Evolutionary conservation across 352 stramenopile genomes (phyloP).

Genomic region (Phytopythium ostracodes): DNA sequence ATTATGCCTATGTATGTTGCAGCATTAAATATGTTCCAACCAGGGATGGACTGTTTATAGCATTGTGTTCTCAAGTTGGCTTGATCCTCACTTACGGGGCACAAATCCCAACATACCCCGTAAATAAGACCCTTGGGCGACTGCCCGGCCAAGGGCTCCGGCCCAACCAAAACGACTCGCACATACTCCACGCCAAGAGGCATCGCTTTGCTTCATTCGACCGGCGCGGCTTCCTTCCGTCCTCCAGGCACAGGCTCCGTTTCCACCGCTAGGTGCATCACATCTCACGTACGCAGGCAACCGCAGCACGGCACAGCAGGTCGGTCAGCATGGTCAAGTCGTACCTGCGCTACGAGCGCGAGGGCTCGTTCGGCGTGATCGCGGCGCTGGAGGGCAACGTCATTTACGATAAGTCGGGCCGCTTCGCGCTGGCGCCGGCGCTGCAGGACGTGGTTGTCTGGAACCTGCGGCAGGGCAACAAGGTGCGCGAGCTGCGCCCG

Average conservation of each 20-base stretch:
- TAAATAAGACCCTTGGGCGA: too few species aligned
- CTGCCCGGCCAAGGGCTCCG: too few species aligned
- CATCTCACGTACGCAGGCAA: too few species aligned
- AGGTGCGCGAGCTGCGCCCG: conserved; percentile 65
- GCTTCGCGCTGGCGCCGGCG: conserved; percentile 83
- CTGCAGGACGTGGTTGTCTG: conserved; percentile 90
- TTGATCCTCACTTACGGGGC: too few species aligned
- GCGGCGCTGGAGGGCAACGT: conserved; percentile 86
- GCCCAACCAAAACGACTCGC: too few species aligned
- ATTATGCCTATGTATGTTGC: too few species aligned
- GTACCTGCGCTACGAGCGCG: conserved; percentile 91
- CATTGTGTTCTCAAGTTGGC: too few species aligned
- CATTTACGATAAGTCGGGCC: conserved; percentile 80
- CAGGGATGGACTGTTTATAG: too few species aligned
- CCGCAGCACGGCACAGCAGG: too few species aligned
- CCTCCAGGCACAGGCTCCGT: neutral
- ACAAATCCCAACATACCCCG: too few species aligned
- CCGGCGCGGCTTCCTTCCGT: neutral
- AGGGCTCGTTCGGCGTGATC: conserved; percentile 90
- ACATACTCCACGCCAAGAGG: too few species aligned
- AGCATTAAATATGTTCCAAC: neutral
- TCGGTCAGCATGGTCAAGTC: conserved; percentile 85
- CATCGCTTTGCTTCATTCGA: neutral
- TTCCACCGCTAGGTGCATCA: too few species aligned
- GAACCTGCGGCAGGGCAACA: conserved; percentile 89